Base-by-base conservation (phyloP, 495 filamentous ascomycete genomes). In the Choiromyces venosus region DNA sequence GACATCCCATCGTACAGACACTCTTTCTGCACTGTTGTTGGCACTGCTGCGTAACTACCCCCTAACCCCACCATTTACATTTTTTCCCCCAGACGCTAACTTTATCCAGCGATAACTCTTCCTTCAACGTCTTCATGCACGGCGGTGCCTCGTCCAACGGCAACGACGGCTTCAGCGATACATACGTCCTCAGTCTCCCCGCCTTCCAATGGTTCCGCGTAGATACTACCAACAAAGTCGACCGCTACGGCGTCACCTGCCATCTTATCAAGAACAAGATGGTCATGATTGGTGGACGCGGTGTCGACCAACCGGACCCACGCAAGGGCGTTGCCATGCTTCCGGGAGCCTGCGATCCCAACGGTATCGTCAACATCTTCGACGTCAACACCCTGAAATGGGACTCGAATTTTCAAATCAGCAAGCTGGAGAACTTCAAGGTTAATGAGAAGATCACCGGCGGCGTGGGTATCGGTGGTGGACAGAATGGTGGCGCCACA, bases 111-210 rank as follows among this genome's bases (percentile, higher is more conserved):
- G 75, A 77, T 38, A 68, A 69, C 29, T 77, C 75, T n/a, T 77
- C 75, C 1, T 73, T 75, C 61, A 77, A 38, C 37, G 37, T 77
- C 42, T 76, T 75, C 25, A 67, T 77, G 39, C 73, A 77, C 65
- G 75, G 75, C n/a, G 75, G 75, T 7, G 18, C 4, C 18, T 40
- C n/a, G 21, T 19, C 29, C 5, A n/a, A 19, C 5, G 40, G 21
- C 2, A 12, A 42, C 0, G 19, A 65, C 12, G 35, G 35, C 9
- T 77, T 71, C 36, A 4, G 67, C 4, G 75, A 77, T 39, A 77
- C 73, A 61, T 77, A 71, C 46, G 46, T 77, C 25, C 75, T 77
- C n/a, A 67, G 67, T 10, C 2, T 77, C 12, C 75, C 75, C 0
- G 9, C 73, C 25, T 77, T 77, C 40, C 38, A 71, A n/a, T 77